These are phyloP conservation scores for Powellomyces hirtus DNA, from an alignment of 192 early-diverging fungal species.

Conservation along the genomic window DNA sequence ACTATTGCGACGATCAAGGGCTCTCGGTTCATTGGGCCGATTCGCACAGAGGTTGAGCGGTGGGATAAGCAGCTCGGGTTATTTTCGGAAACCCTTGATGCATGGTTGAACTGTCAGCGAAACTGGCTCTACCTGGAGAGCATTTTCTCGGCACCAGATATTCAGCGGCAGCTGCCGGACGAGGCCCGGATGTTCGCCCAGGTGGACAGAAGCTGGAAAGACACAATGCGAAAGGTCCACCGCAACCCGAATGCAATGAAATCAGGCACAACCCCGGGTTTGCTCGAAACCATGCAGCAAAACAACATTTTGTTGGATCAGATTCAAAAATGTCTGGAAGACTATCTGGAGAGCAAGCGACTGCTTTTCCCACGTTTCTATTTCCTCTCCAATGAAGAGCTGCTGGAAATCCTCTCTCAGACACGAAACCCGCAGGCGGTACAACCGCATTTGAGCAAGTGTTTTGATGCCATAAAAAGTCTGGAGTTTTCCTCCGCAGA, in stretches of 20 bases:
- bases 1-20: constrained; percentile 61
- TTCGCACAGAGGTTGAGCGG: constrained; percentile 55
- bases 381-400: constrained; percentile 63
- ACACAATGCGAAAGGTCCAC: constrained; percentile 54
- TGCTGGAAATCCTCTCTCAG: constrained; percentile 63
- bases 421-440: constrained; percentile 64
- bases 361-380: constrained; percentile 64
- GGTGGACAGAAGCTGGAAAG: constrained; percentile 63
- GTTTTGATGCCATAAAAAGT: constrained; percentile 62
- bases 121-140: constrained; percentile 62
- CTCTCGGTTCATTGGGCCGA: constrained; percentile 59
- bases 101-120: constrained; percentile 57
- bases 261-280: constrained; percentile 52
- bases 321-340: constrained; percentile 65
- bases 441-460: constrained; percentile 61
- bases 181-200: constrained; percentile 61
- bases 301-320: constrained; percentile 60
- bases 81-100: constrained; percentile 59
- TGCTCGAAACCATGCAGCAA: constrained; percentile 59
- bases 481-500: constrained; percentile 55
- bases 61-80: constrained; percentile 60
- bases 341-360: constrained; percentile 60
- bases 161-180: constrained; percentile 64
- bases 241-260: constrained; percentile 69
- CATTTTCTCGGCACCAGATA: constrained; percentile 64